phyloP scores from a whole-genome alignment of 495 filamentous ascomycete species.

The Oleoguttula mirabilis region DNA sequence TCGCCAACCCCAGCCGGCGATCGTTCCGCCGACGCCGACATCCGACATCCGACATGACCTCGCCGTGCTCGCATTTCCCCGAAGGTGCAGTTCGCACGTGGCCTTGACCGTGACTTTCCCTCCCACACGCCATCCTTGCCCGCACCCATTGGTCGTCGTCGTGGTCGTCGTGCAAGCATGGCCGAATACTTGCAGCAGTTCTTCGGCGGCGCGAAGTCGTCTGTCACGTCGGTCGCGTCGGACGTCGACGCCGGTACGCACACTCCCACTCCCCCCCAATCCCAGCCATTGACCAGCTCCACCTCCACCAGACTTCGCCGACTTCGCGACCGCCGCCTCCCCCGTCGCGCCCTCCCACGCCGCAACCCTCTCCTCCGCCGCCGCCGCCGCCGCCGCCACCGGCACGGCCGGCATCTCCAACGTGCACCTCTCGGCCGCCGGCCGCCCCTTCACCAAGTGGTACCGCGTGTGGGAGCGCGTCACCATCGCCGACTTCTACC shows the following conservation, averaged over 20 bases:
- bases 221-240: conserved; percentile 16
- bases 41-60: too few species aligned
- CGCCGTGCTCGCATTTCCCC: too few species aligned
- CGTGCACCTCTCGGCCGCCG: conserved; percentile 9
- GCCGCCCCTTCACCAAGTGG: conserved; percentile 74
- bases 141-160: not conserved
- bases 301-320: conserved; percentile 36
- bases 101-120: not conserved
- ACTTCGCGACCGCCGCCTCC: conserved; percentile 34
- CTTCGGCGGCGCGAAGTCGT: conserved; percentile 27
- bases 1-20: too few species aligned
- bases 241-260: conserved; percentile 18
- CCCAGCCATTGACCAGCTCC: conserved; percentile 1
- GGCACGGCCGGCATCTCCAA: conserved; percentile 30
- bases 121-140: not conserved
- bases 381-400: conserved; percentile 36
- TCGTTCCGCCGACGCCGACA: too few species aligned
- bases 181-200: conserved; percentile 28
- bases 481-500: conserved; percentile 65
- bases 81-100: too few species aligned
- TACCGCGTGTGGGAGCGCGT: conserved; percentile 91
- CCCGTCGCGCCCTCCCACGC: conserved; percentile 32
- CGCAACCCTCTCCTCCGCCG: conserved; percentile 27
- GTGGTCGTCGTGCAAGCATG: conserved; percentile 15
- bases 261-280: not conserved